Conservation (phyloP, 768 basidiomycete species). For the Lactifluus pinguis region DNA sequence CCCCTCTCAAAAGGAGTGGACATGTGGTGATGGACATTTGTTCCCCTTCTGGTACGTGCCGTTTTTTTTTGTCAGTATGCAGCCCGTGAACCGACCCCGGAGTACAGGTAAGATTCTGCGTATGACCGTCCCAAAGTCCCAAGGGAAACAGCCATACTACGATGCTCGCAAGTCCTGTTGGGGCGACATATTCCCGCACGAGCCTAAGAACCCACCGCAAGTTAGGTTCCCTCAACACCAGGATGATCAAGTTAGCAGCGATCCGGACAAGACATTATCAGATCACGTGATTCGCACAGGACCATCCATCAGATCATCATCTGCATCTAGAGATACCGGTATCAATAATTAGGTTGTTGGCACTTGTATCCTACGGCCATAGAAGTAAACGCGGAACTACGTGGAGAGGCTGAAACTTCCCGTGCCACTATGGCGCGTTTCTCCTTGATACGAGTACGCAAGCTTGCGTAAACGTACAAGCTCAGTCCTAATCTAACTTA, state of each 20-base stretch:
- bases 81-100: slow-evolving; percentile 1
- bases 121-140: slow-evolving; percentile 83
- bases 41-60: slow-evolving; percentile 57
- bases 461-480: background rate
- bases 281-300: background rate
- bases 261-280: slow-evolving; percentile 22
- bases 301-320: background rate
- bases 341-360: background rate
- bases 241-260: slow-evolving; percentile 25
- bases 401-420: background rate
- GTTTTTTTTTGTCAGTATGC: background rate
- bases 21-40: slow-evolving; percentile 91
- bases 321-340: background rate
- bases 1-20: slow-evolving; percentile 86
- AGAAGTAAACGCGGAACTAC: background rate
- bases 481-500: background rate
- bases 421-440: background rate
- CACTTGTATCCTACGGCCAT: background rate
- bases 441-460: background rate
- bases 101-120: slow-evolving; percentile 82
- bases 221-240: slow-evolving; percentile 41
- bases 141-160: slow-evolving; percentile 92
- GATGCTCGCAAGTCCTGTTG: slow-evolving; percentile 89
- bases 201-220: slow-evolving; percentile 67
- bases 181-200: slow-evolving; percentile 95